Evolutionary conservation across 139 green algal genomes (phyloP).

Genomic region (Picochlorum sp.): DNA sequence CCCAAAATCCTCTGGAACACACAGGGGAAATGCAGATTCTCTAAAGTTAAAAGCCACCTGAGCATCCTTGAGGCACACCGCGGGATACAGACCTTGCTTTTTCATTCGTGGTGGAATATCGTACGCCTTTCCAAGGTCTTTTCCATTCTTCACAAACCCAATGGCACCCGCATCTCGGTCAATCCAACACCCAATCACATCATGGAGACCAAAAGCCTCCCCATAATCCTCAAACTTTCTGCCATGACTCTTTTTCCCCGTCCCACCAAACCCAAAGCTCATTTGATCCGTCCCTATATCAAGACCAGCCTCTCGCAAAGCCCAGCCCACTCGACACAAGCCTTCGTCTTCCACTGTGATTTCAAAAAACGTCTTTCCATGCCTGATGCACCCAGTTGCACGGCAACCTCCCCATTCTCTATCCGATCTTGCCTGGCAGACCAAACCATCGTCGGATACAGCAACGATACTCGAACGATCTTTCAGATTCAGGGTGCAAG

Average conservation of each 20-base stretch:
- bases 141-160: slow-evolving; percentile 55
- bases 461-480: slow-evolving; percentile 49
- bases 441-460: slow-evolving; percentile 32
- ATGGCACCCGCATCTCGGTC: slow-evolving; percentile 30
- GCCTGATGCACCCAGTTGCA: slow-evolving; percentile 28
- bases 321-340: slow-evolving; percentile 62
- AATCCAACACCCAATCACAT: slow-evolving; percentile 55
- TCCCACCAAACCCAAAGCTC: slow-evolving; percentile 59
- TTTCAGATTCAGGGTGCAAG: slow-evolving; percentile 24
- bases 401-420: slow-evolving; percentile 45
- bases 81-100: slow-evolving; percentile 48
- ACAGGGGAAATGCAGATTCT: slow-evolving; percentile 8
- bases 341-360: slow-evolving; percentile 54
- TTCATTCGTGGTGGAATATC: slow-evolving; percentile 28
- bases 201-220: slow-evolving; percentile 35
- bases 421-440: slow-evolving; percentile 40
- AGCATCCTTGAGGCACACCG: slow-evolving; percentile 67
- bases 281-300: slow-evolving; percentile 56
- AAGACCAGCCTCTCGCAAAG: slow-evolving; percentile 25
- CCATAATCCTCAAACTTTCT: slow-evolving; percentile 62
- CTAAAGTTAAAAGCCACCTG: slow-evolving; percentile 62
- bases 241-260: slow-evolving; percentile 57
- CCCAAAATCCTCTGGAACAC: neutral
- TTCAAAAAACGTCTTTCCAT: slow-evolving; percentile 43
- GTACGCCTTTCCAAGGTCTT: slow-evolving; percentile 42